Percentiles rank a stretch among this genome's conserved stretches.
These are phyloP conservation scores for Taxillus chinensis DNA, from an alignment of 164 flowering plant species.

Conservation along the genomic window DNA sequence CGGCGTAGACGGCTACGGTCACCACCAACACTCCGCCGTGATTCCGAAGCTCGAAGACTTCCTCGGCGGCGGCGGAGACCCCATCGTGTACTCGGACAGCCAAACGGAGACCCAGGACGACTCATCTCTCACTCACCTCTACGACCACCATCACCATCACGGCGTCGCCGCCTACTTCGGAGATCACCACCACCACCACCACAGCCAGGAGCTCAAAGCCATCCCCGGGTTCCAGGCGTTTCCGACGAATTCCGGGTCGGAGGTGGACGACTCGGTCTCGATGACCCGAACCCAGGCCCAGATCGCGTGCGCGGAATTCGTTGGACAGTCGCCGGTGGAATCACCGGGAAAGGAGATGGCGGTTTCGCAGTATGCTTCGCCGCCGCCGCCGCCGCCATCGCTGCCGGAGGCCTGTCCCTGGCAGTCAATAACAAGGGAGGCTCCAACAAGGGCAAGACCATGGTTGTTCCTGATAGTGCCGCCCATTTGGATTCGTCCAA, in stretches of 20 bases:
- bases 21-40: slow-evolving; percentile 15
- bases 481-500: slow-evolving; percentile 24
- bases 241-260: slow-evolving; percentile 68
- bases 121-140: slow-evolving; percentile 55
- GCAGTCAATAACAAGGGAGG: slow-evolving; percentile 16
- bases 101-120: slow-evolving; percentile 70
- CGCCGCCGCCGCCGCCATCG: background rate
- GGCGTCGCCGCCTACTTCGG: slow-evolving; percentile 17
- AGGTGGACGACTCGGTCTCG: slow-evolving; percentile 65
- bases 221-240: slow-evolving; percentile 37
- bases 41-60: slow-evolving; percentile 72
- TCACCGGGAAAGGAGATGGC: slow-evolving; percentile 36
- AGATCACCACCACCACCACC: slow-evolving; percentile 30
- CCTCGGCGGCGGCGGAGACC: slow-evolving; percentile 35
- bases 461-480: slow-evolving; percentile 22
- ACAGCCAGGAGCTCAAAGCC: slow-evolving; percentile 43
- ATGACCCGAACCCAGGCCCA: slow-evolving; percentile 16
- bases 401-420: slow-evolving; percentile 29
- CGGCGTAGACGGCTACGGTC: slow-evolving; percentile 19
- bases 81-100: slow-evolving; percentile 33
- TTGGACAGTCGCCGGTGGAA: slow-evolving; percentile 27
- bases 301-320: slow-evolving; percentile 16
- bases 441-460: slow-evolving; percentile 16
- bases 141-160: slow-evolving; percentile 42
- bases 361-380: slow-evolving; percentile 19